Base-by-base conservation (phyloP, 768 basidiomycete genomes). In the Mrakia frigida region DNA sequence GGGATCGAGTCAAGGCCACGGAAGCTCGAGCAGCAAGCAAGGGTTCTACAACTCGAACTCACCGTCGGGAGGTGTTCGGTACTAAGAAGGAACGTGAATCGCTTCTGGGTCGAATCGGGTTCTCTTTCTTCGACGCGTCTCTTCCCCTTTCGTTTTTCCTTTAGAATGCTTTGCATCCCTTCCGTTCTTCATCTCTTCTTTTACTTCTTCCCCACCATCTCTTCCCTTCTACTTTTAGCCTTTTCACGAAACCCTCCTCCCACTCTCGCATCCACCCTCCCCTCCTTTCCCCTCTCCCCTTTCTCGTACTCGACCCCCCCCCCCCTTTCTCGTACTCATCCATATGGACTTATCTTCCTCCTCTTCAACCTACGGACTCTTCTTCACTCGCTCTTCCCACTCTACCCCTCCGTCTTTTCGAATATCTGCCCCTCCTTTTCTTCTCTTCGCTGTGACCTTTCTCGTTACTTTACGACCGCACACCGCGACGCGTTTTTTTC, bases 1-100 rank as follows among this genome's bases (percentile, higher is more conserved):
- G 6, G 46, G 46, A 31, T 70, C 69, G 25, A 70, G 43, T n/a
- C 50, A 70, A 33, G 69, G 46, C 2, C 50, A 70, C 46, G 69
- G 46, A 18, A 70, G 50, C 43, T 28, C 28, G 4, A 41, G 69
- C 43, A 43, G 28, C 41, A 70, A 46, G n/a, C 43, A 31, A 6
- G 50, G 69, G 1, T 46, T 70, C 46, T 50, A 50, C 43, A 46
- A 70, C 46, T 37, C 50, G 37, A 53, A 70, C 69, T 13, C 41
- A 10, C n/a, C 25, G n/a, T 50, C 46, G 5, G 46, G 46, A 50
- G 33, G 33, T 0, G n/a, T 4, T n/a, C 69, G 50, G 37, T 50
- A 53, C 69, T 50, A 31, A 14, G 10, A 10, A 14, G 35, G 31
- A n/a, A 46, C n/a, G n/a, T n/a, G n/a, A n/a, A n/a, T n/a, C n/a